Conservation (phyloP, 176 grass and related monocot genomes). For the Poa annua region DNA sequence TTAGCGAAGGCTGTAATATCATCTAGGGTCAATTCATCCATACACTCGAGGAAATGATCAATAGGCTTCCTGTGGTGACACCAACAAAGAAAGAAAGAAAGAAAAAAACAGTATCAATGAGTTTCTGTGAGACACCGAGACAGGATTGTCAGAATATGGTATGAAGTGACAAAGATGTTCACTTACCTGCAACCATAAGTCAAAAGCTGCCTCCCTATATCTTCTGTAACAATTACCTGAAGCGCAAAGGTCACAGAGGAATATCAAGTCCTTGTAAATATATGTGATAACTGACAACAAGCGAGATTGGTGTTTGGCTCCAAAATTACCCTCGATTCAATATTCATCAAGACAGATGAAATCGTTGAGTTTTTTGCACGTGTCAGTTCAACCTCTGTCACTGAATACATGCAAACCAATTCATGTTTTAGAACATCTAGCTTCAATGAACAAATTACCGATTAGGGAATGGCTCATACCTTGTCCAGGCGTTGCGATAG, state of each 20-base stretch:
- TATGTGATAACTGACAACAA: background rate
- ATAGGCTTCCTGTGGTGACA: constrained; percentile 65
- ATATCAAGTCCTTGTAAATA: constrained; percentile 17
- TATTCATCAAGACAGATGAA: constrained; percentile 72
- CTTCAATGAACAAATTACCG: constrained; percentile 8
- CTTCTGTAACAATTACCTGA: constrained; percentile 79
- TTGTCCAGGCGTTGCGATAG: constrained; percentile 84
- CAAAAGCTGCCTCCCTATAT: constrained; percentile 91
- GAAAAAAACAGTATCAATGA: background rate
- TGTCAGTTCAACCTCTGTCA: constrained; percentile 70
- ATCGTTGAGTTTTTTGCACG: constrained; percentile 85
- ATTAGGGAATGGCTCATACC: constrained; percentile 46
- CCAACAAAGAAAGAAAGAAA: background rate
- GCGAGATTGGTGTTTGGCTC: background rate
- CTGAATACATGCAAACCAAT: constrained; percentile 48
- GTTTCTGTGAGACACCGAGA: background rate
- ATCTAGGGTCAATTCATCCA: constrained; percentile 69
- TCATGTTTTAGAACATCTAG: constrained; percentile 25
- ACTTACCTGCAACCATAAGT: constrained; percentile 76
- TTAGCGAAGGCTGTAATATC: constrained; percentile 70
- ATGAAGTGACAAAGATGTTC: background rate
- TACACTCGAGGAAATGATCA: constrained; percentile 67
- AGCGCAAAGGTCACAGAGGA: constrained; percentile 5
- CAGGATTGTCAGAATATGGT: background rate
- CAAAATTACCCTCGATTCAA: constrained; percentile 79